Evolutionary conservation across 495 filamentous ascomycete genomes (phyloP), one percentile per base, ranked within the genome.

Genomic region (Amniculicola lignicola): DNA sequence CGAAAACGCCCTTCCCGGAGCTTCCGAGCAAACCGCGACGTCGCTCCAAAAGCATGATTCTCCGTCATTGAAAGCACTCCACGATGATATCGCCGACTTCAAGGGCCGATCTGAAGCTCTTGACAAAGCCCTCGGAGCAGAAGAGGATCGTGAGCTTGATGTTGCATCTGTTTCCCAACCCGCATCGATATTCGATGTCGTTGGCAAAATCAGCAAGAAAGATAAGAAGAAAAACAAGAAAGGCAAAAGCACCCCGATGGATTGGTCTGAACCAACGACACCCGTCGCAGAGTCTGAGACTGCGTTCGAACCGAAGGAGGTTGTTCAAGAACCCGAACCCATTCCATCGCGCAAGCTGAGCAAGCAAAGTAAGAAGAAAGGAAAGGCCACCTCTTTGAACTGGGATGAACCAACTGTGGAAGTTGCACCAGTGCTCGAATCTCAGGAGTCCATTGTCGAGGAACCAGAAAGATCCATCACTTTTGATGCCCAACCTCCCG

Each of bases 141-240:
- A 4, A 14, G 10, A 51, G 24, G 39, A 33, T 44, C 23, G 37
- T 15, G 21, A 6, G 11, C 50, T 53, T 18, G 44, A 40, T 28
- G 29, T 46, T 43, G 29, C 28, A 2, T 40, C 38, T 0, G 7
- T 33, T n/a, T 40, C 55, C 9, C 10, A 27, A 18, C 40, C 55
- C 1, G 31, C 48, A 10, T 59, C 55, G 31, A 52, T 59, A 29
- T 60, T 49, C 49, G 42, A 54, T 44, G 35, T 43, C 23, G 42
- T 54, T n/a, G 36, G 50, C 42, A 60, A 54, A 27, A 15, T 54
- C 15, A 41, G 42, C 46, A 62, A 54, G 40, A 63, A 63, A 36
- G 50, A 51, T 14, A 63, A 62, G 54, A 62, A 59, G 54, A 63
- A 58, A 33, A 43, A 37, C 1, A 63, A 58, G 48, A 63, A 59